Evolutionary conservation across 2,329 filamentous ascomycete genomes (phyloP), one percentile per base, ranked within the genome.

Genomic region (Pseudogymnoascus sp.): DNA sequence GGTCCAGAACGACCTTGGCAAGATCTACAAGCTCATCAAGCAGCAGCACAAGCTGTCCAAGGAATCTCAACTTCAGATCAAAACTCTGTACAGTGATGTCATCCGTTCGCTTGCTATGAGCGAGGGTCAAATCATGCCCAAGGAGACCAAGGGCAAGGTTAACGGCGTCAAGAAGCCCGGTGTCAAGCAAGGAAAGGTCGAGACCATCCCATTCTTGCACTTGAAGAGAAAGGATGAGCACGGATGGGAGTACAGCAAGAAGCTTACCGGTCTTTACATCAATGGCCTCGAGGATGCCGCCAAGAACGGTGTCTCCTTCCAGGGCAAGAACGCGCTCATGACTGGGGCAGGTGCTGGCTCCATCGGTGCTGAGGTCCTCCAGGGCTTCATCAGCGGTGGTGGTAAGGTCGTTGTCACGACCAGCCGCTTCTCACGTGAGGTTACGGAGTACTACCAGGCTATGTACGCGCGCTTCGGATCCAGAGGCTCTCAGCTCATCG

Each of bases 201-300:
- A 97, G 80, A 96, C 94, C 16, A 95, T 99, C 69, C 94, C 94
- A 35, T 99, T 99, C 86, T 79, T 99, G 61, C 94, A 99, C 75
- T 81, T 99, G 63, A 97, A 97, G 84, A 90, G 91, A 76, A 95
- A 96, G 78, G 87, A 90, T 61, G 85, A 92, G 65, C 89, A 96
- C 72, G 93, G 93, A 65, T 99, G 94, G 94, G 92, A 97, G 73
- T 99, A 97, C 81, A 97, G 91, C 85, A 99, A 97, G 84, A 97
- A 95, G 80, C 84, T 99, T 63, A 97, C 94, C 23, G 90, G 91
- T 63, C 77, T 92, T 69, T 99, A 99, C 75, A 85, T 99, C 35
- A 91, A 97, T 74, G 92, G 91, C 66, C 79, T 99, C 33, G 92
- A 96, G 78, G 85, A 92, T 66, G 92, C 92, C 67, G 94, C 94